phyloP scores from a whole-genome alignment of 202 grass and related monocot genomes.

The Schoenoplectus triqueter region DNA sequence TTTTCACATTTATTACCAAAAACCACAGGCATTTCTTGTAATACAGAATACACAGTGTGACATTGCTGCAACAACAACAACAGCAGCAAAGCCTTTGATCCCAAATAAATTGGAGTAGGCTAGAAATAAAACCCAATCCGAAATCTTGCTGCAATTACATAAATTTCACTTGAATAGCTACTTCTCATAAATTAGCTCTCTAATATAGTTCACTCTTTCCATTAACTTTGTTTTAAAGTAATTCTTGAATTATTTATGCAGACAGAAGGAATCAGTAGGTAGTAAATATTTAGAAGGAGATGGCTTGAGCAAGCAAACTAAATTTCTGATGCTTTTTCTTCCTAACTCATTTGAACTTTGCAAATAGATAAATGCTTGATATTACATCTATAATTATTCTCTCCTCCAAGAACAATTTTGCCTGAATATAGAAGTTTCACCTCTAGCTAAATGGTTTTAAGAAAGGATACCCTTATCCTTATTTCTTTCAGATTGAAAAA shows the following conservation, averaged over 20 bases:
- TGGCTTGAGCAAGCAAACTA: background rate
- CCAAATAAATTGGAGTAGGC: too few species aligned
- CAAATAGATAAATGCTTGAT: too few species aligned
- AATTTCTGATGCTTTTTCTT: background rate
- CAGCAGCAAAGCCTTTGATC: too few species aligned
- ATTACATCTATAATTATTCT: background rate
- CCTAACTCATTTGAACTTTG: background rate
- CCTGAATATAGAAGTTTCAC: background rate
- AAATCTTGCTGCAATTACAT: too few species aligned
- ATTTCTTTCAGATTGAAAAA: background rate
- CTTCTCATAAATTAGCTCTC: too few species aligned
- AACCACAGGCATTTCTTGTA: constrained; percentile 4
- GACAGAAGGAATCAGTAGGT: background rate
- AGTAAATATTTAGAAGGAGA: background rate
- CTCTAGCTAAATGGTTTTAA: background rate
- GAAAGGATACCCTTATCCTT: background rate
- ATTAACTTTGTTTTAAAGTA: background rate
- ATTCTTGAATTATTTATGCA: background rate
- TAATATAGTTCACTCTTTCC: background rate
- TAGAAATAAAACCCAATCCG: too few species aligned
- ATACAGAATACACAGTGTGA: background rate
- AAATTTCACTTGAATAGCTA: background rate
- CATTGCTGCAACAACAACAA: background rate
- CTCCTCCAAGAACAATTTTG: background rate
- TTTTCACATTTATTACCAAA: background rate